Evolutionary conservation across 2,329 filamentous ascomycete species (phyloP).

Genomic region (Penicillium sp.): DNA sequence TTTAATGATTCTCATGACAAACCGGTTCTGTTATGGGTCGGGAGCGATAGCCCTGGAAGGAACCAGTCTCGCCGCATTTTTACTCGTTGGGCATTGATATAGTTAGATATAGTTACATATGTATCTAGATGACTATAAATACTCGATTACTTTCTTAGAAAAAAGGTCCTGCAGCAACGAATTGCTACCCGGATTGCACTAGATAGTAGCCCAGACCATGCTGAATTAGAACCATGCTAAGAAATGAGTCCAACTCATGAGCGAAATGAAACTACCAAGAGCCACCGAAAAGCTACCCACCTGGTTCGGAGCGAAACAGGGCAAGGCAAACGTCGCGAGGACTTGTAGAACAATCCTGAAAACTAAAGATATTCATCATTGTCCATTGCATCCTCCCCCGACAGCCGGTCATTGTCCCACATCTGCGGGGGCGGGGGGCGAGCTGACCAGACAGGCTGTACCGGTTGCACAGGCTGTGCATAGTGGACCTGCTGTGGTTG

Average conservation of each 20-base stretch:
- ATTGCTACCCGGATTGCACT: neutral
- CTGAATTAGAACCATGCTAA: neutral
- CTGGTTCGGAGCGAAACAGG: neutral
- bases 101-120: neutral
- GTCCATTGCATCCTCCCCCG: conserved; percentile 25
- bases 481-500: conserved; percentile 1
- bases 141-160: neutral
- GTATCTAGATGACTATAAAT: neutral
- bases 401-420: conserved; percentile 16
- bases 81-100: neutral
- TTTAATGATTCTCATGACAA: neutral
- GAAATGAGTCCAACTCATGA: neutral
- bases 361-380: conserved; percentile 31
- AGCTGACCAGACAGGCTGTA: conserved; percentile 14
- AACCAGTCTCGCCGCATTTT: too few species aligned
- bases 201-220: neutral
- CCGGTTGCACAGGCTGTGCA: conserved; percentile 4
- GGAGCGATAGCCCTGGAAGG: too few species aligned
- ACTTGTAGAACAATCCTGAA: neutral
- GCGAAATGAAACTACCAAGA: neutral
- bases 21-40: neutral
- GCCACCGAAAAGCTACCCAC: neutral
- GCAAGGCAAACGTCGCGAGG: neutral
- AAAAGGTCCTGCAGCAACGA: neutral
- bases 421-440: conserved; percentile 4